Evolutionary conservation across 2,329 filamentous ascomycete genomes (phyloP).

Genomic region (Didymella exigua): DNA sequence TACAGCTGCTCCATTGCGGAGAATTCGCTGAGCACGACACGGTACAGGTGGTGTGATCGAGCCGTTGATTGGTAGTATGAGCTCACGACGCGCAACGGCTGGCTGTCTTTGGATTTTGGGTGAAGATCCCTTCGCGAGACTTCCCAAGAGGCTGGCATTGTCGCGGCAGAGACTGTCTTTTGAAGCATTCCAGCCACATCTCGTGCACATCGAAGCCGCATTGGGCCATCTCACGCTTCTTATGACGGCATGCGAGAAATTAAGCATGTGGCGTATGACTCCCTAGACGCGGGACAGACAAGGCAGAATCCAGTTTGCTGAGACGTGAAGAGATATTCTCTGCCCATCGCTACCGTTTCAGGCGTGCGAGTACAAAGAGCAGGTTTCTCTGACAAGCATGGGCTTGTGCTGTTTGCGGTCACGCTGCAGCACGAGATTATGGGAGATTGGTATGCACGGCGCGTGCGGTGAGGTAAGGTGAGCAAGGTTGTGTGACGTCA

Average conservation of each 20-base stretch:
- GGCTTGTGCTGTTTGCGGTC: slow-evolving; percentile 16
- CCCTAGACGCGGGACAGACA: slow-evolving; percentile 10
- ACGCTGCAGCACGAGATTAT: slow-evolving; percentile 8
- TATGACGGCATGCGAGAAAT: slow-evolving; percentile 15
- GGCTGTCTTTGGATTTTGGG: slow-evolving; percentile 3
- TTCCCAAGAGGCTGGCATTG: slow-evolving; percentile 8
- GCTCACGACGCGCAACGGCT: slow-evolving; percentile 14
- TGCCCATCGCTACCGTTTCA: slow-evolving; percentile 13
- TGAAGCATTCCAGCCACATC: slow-evolving; percentile 13
- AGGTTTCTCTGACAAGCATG: slow-evolving; percentile 17
- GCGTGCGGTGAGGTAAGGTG: slow-evolving; percentile 10
- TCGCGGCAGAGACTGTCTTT: background rate
- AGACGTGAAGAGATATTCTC: slow-evolving; percentile 8
- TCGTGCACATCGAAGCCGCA: slow-evolving; percentile 2
- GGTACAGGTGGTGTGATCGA: slow-evolving; percentile 1
- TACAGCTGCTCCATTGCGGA: slow-evolving; percentile 8
- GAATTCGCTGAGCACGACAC: slow-evolving; percentile 1
- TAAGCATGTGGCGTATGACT: slow-evolving; percentile 18
- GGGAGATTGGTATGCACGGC: slow-evolving; percentile 14
- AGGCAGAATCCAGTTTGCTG: slow-evolving; percentile 7
- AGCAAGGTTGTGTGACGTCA: slow-evolving; percentile 18
- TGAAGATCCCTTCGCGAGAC: slow-evolving; percentile 12
- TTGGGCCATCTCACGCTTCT: background rate
- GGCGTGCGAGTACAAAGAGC: slow-evolving; percentile 9
- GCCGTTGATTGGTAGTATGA: slow-evolving; percentile 11